phyloP scores from a whole-genome alignment of 1,284 basidiomycete species.

The Fomitopsis pinicola region DNA sequence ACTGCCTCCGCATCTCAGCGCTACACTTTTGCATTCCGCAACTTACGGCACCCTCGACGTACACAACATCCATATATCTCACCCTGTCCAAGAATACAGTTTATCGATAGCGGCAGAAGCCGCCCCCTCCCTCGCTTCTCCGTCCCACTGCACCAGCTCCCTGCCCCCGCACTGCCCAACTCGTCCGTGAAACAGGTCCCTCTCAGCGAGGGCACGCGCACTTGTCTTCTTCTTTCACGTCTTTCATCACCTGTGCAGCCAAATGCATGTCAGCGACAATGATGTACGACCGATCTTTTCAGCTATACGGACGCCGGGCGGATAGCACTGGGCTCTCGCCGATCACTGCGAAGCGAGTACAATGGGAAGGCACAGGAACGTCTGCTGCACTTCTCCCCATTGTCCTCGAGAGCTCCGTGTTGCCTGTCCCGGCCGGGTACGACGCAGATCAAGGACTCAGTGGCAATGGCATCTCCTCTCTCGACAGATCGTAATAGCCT shows the following conservation, averaged over 20 bases:
- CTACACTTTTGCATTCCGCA: not conserved
- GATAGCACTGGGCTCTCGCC: constrained; percentile 14
- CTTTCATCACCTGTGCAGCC: constrained; percentile 52
- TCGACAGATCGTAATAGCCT: not conserved
- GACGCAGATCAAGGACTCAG: not conserved
- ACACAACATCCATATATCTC: not conserved
- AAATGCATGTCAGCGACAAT: not conserved
- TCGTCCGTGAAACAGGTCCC: not conserved
- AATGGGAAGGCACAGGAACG: constrained; percentile 5
- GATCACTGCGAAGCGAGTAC: not conserved
- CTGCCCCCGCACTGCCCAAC: constrained; percentile 2
- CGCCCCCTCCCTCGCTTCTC: not conserved
- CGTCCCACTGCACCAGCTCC: not conserved
- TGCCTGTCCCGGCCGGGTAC: not conserved
- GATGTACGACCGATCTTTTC: constrained; percentile 7
- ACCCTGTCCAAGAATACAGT: constrained; percentile 1
- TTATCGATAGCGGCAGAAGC: constrained; percentile 5
- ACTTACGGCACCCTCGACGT: not conserved
- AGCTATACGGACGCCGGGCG: not conserved
- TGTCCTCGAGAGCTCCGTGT: not conserved
- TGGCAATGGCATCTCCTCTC: not conserved
- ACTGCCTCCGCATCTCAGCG: not conserved
- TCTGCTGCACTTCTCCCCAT: constrained; percentile 9
- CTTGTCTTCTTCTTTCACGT: constrained; percentile 64
- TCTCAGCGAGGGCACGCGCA: constrained; percentile 50